These are phyloP conservation scores for Stevia rebaudiana DNA, from an alignment of 140 eudicot species.

Conservation along the genomic window DNA sequence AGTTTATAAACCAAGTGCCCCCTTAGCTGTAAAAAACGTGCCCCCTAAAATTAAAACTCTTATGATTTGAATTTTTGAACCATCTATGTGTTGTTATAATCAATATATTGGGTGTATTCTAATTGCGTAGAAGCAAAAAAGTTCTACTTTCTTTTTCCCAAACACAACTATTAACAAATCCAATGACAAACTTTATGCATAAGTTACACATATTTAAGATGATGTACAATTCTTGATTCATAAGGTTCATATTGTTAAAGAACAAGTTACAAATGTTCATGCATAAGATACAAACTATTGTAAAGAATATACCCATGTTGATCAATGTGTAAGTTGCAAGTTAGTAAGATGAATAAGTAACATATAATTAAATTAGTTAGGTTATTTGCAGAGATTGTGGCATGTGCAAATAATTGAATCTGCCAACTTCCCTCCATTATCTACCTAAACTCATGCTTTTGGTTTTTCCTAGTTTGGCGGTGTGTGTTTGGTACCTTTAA, in stretches of 20 bases:
- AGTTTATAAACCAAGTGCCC: not conserved
- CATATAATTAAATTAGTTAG: constrained; percentile 15
- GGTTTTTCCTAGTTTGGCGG: constrained; percentile 35
- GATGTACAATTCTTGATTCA: not conserved
- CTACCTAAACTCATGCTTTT: constrained; percentile 40
- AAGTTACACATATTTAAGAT: not conserved
- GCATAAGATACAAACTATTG: not conserved
- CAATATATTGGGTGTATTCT: not conserved
- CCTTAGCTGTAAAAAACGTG: too few relatives aligned
- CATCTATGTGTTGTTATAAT: not conserved
- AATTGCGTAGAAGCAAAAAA: constrained; percentile 12
- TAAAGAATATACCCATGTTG: constrained; percentile 1
- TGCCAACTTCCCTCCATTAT: constrained; percentile 40
- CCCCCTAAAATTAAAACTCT: not conserved
- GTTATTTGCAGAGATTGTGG: constrained; percentile 14
- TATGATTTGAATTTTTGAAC: not conserved
- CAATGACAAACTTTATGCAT: not conserved
- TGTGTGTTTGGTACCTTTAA: constrained; percentile 33
- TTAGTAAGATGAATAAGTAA: not conserved
- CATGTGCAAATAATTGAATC: constrained; percentile 47
- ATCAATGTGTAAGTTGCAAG: constrained; percentile 10
- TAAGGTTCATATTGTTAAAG: not conserved
- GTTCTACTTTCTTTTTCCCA: not conserved
- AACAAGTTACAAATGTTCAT: not conserved
- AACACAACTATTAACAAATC: not conserved